A percentile compares a stretch with the other conserved stretches of the same genome.
These are phyloP conservation scores for Sugiyamaella pinicola DNA, from an alignment of 1,139 yeast species.

Conservation along the genomic window DNA sequence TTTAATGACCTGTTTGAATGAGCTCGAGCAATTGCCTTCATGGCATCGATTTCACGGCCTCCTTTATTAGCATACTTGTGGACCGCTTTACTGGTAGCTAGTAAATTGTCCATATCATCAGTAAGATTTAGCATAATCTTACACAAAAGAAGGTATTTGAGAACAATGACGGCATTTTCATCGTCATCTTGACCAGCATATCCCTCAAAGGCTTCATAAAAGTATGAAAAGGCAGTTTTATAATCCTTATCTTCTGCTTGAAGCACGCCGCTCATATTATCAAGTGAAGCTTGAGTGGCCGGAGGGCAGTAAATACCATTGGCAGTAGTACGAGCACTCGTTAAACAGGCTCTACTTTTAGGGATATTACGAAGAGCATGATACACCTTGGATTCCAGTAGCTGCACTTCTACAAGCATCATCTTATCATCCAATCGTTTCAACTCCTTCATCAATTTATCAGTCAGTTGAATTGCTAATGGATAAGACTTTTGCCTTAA, in stretches of 20 bases:
- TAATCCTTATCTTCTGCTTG: conserved; percentile 98
- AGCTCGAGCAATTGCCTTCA: conserved; percentile 90
- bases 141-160: conserved; percentile 89
- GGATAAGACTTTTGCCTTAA: conserved; percentile 65
- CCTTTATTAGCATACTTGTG: conserved; percentile 66
- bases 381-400: conserved; percentile 85
- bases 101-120: conserved; percentile 79
- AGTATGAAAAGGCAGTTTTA: conserved; percentile 93
- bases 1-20: conserved; percentile 86
- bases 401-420: conserved; percentile 91
- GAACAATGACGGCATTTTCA: conserved; percentile 68
- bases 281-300: conserved; percentile 90
- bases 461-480: conserved; percentile 73
- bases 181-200: conserved; percentile 59
- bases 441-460: conserved; percentile 74
- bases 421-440: conserved; percentile 95
- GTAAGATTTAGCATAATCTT: conserved; percentile 90
- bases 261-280: conserved; percentile 90
- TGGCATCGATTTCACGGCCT: conserved; percentile 70
- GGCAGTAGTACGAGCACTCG: conserved; percentile 95
- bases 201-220: conserved; percentile 92
- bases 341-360: conserved; percentile 89
- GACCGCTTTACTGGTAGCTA: conserved; percentile 72
- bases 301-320: conserved; percentile 95
- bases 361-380: conserved; percentile 91